A percentile compares a stretch with the other conserved stretches of the same genome.
Evolutionary conservation across 2,329 filamentous ascomycete genomes (phyloP).

Genomic region (Fusarium penzigii): DNA sequence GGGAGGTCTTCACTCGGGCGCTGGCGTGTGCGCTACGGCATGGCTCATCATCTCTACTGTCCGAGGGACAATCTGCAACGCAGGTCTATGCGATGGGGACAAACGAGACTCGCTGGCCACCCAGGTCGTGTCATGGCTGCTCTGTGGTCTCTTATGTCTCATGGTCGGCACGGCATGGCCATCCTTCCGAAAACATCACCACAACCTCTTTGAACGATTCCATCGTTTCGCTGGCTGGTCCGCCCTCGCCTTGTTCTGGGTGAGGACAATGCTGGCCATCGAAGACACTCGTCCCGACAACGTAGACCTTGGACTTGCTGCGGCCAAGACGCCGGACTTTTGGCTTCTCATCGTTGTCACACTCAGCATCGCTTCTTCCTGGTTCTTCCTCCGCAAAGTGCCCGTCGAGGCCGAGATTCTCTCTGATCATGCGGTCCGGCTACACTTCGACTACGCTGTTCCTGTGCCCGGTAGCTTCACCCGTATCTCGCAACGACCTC

Average conservation of each 20-base stretch:
- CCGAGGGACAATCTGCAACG: conserved; percentile 39
- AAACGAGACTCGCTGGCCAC: conserved; percentile 42
- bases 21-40: conserved; percentile 49
- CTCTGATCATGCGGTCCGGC: conserved; percentile 70
- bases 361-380: conserved; percentile 67
- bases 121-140: conserved; percentile 55
- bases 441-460: conserved; percentile 67
- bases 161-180: conserved; percentile 68
- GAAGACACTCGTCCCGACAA: conserved; percentile 41
- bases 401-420: conserved; percentile 65
- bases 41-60: conserved; percentile 50
- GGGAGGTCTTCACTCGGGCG: conserved; percentile 52
- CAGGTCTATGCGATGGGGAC: conserved; percentile 29
- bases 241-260: conserved; percentile 65
- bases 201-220: conserved; percentile 69
- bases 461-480: conserved; percentile 50
- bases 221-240: conserved; percentile 77
- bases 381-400: conserved; percentile 70
- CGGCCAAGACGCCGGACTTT: conserved; percentile 48
- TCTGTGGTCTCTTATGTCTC: conserved; percentile 56
- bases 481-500: conserved; percentile 62
- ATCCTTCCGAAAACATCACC: conserved; percentile 58
- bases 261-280: conserved; percentile 57
- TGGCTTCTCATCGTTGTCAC: conserved; percentile 71
- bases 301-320: conserved; percentile 36